Evolutionary conservation across 225 moss, liverwort and hornwort species (phyloP).

Genomic region (Pseudisothecium myosuroides): DNA sequence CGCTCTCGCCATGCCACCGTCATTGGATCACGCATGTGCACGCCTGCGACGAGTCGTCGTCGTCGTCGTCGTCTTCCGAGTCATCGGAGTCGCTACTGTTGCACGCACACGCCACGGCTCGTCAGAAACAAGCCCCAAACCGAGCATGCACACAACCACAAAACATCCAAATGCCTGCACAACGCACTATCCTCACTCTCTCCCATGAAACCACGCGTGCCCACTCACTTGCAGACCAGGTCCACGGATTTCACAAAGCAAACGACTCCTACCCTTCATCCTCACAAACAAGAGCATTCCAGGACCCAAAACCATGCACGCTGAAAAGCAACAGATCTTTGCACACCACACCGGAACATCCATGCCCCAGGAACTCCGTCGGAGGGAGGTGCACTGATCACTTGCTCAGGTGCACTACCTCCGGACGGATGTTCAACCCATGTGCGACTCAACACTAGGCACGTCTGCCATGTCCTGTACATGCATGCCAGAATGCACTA

Average conservation of each 20-base stretch:
- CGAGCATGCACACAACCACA: neutral
- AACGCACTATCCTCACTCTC: neutral
- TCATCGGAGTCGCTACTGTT: constrained; percentile 79
- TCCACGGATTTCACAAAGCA: neutral
- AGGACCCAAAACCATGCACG: neutral
- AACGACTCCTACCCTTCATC: neutral
- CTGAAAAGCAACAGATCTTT: neutral
- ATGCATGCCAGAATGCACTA: neutral
- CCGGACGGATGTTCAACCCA: neutral
- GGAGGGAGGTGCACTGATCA: neutral
- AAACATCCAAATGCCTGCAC: neutral
- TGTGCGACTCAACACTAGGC: neutral
- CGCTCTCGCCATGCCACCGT: constrained; percentile 1
- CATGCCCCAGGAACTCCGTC: neutral
- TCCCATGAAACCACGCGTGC: neutral
- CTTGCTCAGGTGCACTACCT: neutral
- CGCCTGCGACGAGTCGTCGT: constrained; percentile 70
- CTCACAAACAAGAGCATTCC: neutral
- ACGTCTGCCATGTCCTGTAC: neutral
- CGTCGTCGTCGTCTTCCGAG: constrained; percentile 74
- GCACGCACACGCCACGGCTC: neutral
- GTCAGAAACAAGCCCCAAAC: neutral
- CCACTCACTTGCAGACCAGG: neutral
- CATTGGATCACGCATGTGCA: constrained; percentile 93
- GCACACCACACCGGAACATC: neutral